Conservation (phyloP, 352 stramenopile species). For the Globisporangium acanthophoron region DNA sequence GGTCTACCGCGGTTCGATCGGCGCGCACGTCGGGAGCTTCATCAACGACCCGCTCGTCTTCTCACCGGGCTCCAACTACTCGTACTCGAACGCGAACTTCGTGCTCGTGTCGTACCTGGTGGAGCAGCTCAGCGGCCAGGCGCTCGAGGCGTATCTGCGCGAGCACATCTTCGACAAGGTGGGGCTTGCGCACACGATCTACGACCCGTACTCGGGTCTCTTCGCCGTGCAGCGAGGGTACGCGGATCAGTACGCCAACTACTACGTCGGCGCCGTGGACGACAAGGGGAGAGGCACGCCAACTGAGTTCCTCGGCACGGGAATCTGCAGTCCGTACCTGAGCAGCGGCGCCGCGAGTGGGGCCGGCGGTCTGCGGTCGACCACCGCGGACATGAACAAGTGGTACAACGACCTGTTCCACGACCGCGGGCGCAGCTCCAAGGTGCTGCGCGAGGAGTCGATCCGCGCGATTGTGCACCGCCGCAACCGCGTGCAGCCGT, state of each 20-base stretch:
- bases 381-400: constrained; percentile 42
- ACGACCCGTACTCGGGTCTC: constrained; percentile 33
- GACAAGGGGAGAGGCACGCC: constrained; percentile 8
- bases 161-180: constrained; percentile 30
- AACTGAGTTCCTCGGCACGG: constrained; percentile 25
- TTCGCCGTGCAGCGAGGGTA: constrained; percentile 21
- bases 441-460: constrained; percentile 30
- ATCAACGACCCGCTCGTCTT: constrained; percentile 50
- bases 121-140: constrained; percentile 43
- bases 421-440: constrained; percentile 27
- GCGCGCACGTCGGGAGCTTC: constrained; percentile 30
- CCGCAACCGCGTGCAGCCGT: constrained; percentile 23
- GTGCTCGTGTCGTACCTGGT: constrained; percentile 49
- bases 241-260: constrained; percentile 50
- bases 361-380: constrained; percentile 36
- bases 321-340: constrained; percentile 41
- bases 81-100: constrained; percentile 48
- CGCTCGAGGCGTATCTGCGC: constrained; percentile 35
- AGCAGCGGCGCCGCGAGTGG: constrained; percentile 24
- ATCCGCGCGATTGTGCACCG: constrained; percentile 35
- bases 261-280: constrained; percentile 22
- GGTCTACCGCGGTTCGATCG: constrained; percentile 23
- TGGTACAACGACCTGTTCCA: constrained; percentile 53
- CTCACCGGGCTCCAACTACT: constrained; percentile 42
- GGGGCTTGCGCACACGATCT: constrained; percentile 31